These are phyloP conservation scores for Prototheca wickerhamii DNA, from an alignment of 163 green algal species.

Conservation along the genomic window DNA sequence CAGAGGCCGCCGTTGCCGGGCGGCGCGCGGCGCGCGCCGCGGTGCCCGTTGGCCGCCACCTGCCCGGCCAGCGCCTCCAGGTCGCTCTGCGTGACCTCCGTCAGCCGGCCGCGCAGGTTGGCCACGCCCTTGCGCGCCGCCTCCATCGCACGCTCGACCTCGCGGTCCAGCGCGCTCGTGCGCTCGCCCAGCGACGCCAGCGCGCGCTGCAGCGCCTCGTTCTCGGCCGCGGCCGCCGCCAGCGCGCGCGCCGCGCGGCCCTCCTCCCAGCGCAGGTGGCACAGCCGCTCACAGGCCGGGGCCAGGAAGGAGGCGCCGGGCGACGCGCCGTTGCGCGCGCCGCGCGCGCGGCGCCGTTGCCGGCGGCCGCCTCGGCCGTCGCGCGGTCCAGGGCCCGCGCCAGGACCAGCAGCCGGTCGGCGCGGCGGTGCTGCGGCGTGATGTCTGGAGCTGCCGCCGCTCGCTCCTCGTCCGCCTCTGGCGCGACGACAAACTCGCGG, in stretches of 20 bases:
- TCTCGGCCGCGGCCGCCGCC: background rate
- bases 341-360: too few species aligned
- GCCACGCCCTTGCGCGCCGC: slow-evolving; percentile 2
- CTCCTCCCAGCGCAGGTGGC: background rate
- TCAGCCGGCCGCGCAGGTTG: background rate
- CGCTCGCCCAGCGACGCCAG: background rate
- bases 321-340: too few species aligned
- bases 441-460: too few species aligned
- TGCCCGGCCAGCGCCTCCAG: slow-evolving; percentile 21
- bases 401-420: background rate
- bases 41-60: slow-evolving; percentile 2
- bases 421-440: background rate
- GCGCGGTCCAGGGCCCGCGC: background rate
- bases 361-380: too few species aligned
- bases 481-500: background rate
- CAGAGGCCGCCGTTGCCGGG: background rate
- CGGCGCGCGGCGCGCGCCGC: slow-evolving; percentile 1
- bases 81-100: slow-evolving; percentile 22
- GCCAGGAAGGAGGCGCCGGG: too few species aligned
- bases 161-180: background rate
- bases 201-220: background rate
- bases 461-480: background rate
- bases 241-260: background rate
- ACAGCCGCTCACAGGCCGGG: background rate
- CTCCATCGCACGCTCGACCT: background rate